Conservation (phyloP, 2,329 filamentous ascomycete species). For the Hymenoscyphus scutula region DNA sequence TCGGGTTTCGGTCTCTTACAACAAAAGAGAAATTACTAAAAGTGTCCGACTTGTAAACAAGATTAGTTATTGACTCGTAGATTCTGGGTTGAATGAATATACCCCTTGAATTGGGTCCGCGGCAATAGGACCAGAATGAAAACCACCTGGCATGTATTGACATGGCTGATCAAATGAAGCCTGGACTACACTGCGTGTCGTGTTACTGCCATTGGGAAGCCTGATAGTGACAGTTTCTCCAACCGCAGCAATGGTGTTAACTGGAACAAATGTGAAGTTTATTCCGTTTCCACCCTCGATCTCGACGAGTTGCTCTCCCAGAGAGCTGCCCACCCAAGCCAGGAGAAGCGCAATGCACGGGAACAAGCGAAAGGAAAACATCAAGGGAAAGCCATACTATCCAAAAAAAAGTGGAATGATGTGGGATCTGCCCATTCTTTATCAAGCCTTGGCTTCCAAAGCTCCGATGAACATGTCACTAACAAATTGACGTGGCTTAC, state of each 20-base stretch:
- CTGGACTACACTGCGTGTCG: neutral
- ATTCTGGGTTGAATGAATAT: neutral
- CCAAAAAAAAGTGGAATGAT: constrained; percentile 1
- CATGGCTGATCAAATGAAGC: constrained; percentile 8
- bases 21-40: constrained; percentile 1
- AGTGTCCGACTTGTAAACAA: neutral
- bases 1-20: neutral
- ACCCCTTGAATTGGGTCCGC: neutral
- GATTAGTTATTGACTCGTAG: neutral
- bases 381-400: neutral
- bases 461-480: neutral
- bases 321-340: neutral
- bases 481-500: neutral
- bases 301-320: neutral
- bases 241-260: neutral
- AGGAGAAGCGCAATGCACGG: neutral
- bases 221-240: constrained; percentile 2
- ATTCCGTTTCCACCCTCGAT: neutral
- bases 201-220: neutral
- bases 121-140: constrained; percentile 3
- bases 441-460: neutral
- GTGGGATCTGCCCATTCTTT: constrained; percentile 7
- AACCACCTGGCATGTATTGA: neutral
- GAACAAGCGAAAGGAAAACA: constrained; percentile 7
- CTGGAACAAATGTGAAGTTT: neutral